These are phyloP conservation scores for Fusarium burgessii DNA, from an alignment of 2,329 filamentous ascomycete genomes.

Conservation along the genomic window DNA sequence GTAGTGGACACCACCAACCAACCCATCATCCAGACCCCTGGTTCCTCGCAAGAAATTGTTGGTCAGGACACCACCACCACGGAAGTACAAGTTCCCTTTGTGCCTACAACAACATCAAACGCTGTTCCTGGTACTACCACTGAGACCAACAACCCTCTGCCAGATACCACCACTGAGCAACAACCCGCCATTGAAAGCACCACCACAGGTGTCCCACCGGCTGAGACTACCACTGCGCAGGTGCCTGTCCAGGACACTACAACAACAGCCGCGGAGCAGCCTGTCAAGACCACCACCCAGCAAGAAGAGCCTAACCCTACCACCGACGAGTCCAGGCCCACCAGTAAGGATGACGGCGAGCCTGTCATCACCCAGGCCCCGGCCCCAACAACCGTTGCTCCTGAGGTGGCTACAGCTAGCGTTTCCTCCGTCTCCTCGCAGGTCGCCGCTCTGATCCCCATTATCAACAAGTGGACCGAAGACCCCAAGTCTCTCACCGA, in stretches of 20 bases:
- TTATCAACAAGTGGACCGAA: conserved; percentile 33
- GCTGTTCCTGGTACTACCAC: not conserved
- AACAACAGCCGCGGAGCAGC: not conserved
- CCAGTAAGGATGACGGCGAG: not conserved
- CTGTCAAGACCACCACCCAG: conserved; percentile 1
- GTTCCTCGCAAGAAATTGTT: not conserved
- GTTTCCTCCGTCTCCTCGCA: conserved; percentile 32
- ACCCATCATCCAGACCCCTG: not conserved
- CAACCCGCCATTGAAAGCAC: not conserved
- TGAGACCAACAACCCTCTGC: not conserved
- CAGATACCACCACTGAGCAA: not conserved
- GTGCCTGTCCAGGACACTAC: not conserved
- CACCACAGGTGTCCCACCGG: not conserved
- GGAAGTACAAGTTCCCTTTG: not conserved
- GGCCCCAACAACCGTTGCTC: conserved; percentile 17
- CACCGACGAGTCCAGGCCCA: not conserved
- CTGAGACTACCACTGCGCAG: conserved; percentile 5
- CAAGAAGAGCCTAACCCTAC: not conserved
- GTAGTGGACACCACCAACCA: not conserved
- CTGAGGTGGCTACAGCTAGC: conserved; percentile 20
- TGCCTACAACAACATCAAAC: not conserved
- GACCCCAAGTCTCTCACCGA: conserved; percentile 25
- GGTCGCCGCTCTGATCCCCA: conserved; percentile 23
- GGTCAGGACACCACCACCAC: not conserved
- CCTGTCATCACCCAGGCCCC: conserved; percentile 28